Percentiles rank a stretch among this genome's conserved stretches.
Evolutionary conservation across 164 flowering plant species (phyloP).

Genomic region (Berberis thunbergii): DNA sequence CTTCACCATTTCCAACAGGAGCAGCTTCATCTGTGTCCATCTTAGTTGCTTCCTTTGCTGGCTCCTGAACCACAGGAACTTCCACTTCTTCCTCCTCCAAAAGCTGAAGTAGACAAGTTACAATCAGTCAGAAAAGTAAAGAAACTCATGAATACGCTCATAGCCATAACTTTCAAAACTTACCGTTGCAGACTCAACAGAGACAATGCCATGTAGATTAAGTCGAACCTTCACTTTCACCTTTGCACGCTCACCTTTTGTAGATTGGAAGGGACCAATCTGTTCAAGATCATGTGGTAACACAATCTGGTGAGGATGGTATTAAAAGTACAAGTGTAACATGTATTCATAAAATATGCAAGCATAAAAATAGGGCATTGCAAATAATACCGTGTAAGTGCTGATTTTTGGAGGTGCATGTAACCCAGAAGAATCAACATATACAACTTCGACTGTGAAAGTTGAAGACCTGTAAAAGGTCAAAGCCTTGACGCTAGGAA

Average conservation of each 20-base stretch:
- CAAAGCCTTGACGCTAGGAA: slow-evolving; percentile 76
- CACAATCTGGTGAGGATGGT: not conserved
- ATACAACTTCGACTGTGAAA: slow-evolving; percentile 63
- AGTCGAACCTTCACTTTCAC: not conserved
- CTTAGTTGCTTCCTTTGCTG: not conserved
- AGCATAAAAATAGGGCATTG: not conserved
- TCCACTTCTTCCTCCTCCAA: not conserved
- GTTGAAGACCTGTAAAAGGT: slow-evolving; percentile 73
- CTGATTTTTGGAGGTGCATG: slow-evolving; percentile 1
- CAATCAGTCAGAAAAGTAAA: too few relatives aligned
- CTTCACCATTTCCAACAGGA: not conserved
- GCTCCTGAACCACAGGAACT: not conserved
- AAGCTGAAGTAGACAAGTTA: slow-evolving; percentile 19
- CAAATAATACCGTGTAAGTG: slow-evolving; percentile 3
- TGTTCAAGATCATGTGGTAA: not conserved
- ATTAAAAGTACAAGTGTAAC: not conserved
- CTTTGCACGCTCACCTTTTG: slow-evolving; percentile 48
- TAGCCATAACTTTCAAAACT: slow-evolving; percentile 14
- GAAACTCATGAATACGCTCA: not conserved
- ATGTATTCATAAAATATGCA: too few relatives aligned
- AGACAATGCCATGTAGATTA: not conserved
- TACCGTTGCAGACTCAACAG: slow-evolving; percentile 24
- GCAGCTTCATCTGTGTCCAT: not conserved
- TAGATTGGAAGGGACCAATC: slow-evolving; percentile 74
- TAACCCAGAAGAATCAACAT: slow-evolving; percentile 36